A percentile compares a stretch with the other conserved stretches of the same genome.
These are phyloP conservation scores for Bipolaris zeicola DNA, from an alignment of 2,329 filamentous ascomycete genomes.

Conservation along the genomic window DNA sequence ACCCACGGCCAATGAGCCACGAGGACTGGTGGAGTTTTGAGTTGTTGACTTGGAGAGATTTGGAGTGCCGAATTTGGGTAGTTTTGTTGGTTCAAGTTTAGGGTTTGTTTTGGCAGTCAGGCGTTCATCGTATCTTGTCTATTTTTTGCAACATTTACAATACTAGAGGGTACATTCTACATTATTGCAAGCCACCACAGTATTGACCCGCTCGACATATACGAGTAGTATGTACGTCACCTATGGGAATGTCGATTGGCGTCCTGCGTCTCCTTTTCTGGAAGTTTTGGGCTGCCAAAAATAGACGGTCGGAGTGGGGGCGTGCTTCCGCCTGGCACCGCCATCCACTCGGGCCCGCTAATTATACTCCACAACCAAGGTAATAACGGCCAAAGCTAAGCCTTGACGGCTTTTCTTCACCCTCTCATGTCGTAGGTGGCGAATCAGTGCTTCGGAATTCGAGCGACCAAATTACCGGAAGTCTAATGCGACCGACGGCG, in stretches of 20 bases:
- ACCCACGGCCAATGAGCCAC: not conserved
- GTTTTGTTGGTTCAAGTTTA: not conserved
- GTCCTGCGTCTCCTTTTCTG: not conserved
- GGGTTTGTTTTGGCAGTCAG: not conserved
- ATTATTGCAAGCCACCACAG: not conserved
- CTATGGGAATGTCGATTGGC: not conserved
- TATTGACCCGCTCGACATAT: not conserved
- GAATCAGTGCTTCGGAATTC: not conserved
- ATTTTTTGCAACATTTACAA: not conserved
- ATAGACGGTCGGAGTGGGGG: not conserved
- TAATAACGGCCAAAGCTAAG: conserved; percentile 5
- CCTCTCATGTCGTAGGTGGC: not conserved
- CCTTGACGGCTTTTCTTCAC: not conserved
- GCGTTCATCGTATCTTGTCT: not conserved
- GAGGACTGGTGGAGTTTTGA: not conserved
- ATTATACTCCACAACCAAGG: conserved; percentile 3
- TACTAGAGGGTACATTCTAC: not conserved
- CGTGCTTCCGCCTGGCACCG: not conserved
- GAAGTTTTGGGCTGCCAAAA: not conserved
- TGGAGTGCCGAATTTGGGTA: not conserved
- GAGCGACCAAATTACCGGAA: not conserved
- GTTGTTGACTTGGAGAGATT: too few species aligned
- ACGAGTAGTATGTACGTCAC: not conserved
- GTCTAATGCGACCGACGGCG: not conserved
- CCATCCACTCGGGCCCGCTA: conserved; percentile 6